These are phyloP conservation scores for Stylonectria norvegica DNA, from an alignment of 2,329 filamentous ascomycete species.

Conservation along the genomic window DNA sequence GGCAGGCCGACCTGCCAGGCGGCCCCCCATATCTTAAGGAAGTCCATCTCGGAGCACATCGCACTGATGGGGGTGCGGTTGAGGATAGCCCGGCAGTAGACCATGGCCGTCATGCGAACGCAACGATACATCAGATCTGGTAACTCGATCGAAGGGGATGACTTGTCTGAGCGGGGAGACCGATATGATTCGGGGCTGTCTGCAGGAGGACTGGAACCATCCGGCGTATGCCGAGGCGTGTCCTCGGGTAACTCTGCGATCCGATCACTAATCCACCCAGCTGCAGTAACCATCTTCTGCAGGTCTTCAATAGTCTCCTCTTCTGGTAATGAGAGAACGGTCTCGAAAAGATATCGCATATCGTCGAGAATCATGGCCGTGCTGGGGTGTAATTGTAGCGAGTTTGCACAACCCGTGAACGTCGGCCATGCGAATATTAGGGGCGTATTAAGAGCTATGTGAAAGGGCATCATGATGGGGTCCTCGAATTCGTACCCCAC, in stretches of 20 bases:
- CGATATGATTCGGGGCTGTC: slow-evolving; percentile 12
- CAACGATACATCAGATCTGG: slow-evolving; percentile 46
- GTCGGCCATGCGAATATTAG: slow-evolving; percentile 41
- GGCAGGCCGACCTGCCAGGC: slow-evolving; percentile 46
- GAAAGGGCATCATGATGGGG: slow-evolving; percentile 36
- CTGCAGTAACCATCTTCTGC: slow-evolving; percentile 37
- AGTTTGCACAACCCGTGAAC: slow-evolving; percentile 41
- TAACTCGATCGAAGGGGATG: slow-evolving; percentile 16
- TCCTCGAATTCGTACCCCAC: slow-evolving; percentile 42
- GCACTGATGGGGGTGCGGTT: slow-evolving; percentile 40
- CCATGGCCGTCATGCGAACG: slow-evolving; percentile 43
- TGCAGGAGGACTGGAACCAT: slow-evolving; percentile 10
- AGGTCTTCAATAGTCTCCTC: slow-evolving; percentile 35
- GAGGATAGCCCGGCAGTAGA: slow-evolving; percentile 48
- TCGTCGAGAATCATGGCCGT: slow-evolving; percentile 51
- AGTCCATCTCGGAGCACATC: slow-evolving; percentile 38
- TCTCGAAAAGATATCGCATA: slow-evolving; percentile 45
- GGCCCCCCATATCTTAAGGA: slow-evolving; percentile 43
- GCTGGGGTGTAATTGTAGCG: slow-evolving; percentile 42
- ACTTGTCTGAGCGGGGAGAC: slow-evolving; percentile 11
- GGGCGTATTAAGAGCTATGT: slow-evolving; percentile 46
- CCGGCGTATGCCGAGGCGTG: slow-evolving; percentile 15
- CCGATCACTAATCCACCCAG: slow-evolving; percentile 39
- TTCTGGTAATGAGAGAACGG: slow-evolving; percentile 39
- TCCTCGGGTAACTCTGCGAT: slow-evolving; percentile 35